Percentiles rank a stretch among this genome's conserved stretches.
Conservation (phyloP, 805 yeast species). For the Ogataea nonfermentans region DNA sequence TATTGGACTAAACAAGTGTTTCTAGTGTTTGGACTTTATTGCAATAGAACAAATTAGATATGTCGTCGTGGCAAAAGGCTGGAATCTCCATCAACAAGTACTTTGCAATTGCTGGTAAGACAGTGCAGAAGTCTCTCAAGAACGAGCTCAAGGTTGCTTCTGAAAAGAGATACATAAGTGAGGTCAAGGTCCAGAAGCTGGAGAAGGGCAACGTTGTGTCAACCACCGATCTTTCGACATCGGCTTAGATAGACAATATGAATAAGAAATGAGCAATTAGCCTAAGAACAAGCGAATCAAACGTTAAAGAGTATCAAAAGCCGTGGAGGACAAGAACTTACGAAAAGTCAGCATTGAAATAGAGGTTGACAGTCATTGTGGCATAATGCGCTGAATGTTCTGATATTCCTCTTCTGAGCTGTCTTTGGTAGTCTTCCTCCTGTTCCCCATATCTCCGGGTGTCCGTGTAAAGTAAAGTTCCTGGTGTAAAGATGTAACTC, state of each 20-base stretch:
- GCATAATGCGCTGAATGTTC: too few relatives aligned
- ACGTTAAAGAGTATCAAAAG: slow-evolving; percentile 7
- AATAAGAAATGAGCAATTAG: slow-evolving; percentile 4
- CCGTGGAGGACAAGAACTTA: background rate
- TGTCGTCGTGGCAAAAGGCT: slow-evolving; percentile 66
- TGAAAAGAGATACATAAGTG: slow-evolving; percentile 69
- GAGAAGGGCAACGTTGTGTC: slow-evolving; percentile 57
- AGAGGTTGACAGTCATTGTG: too few relatives aligned
- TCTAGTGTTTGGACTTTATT: slow-evolving; percentile 8
- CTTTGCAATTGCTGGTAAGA: slow-evolving; percentile 84
- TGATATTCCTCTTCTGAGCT: too few relatives aligned
- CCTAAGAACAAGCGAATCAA: background rate
- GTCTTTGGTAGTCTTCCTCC: too few relatives aligned
- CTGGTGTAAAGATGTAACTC: slow-evolving; percentile 6
- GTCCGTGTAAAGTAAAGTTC: background rate
- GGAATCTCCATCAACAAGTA: slow-evolving; percentile 81
- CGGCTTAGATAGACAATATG: slow-evolving; percentile 16
- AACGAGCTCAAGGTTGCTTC: slow-evolving; percentile 75
- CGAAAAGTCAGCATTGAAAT: too few relatives aligned
- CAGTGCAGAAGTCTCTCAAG: slow-evolving; percentile 85
- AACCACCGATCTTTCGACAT: slow-evolving; percentile 21
- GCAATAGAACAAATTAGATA: slow-evolving; percentile 20
- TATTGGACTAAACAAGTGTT: slow-evolving; percentile 15
- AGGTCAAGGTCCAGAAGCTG: slow-evolving; percentile 68
- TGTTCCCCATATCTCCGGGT: background rate